These are phyloP conservation scores for Phaeomoniella chlamydospora DNA, from an alignment of 2,329 filamentous ascomycete species.

Conservation along the genomic window DNA sequence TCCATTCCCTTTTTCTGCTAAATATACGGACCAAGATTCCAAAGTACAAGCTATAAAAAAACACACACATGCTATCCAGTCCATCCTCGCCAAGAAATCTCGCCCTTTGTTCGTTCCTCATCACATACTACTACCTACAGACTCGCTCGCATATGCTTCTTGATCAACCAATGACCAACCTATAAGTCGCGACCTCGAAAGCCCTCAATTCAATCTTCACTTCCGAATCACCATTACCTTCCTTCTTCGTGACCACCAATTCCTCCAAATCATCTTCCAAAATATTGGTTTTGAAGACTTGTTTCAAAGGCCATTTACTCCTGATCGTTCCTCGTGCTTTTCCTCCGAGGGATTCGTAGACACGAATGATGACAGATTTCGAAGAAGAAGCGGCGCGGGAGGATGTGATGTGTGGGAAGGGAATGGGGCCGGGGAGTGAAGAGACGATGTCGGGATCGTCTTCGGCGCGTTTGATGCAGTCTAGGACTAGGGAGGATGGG, in stretches of 20 bases:
- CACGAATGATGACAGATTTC: conserved; percentile 64
- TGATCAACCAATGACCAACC: neutral
- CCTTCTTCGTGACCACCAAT: conserved; percentile 32
- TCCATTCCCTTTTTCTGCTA: too few relatives aligned
- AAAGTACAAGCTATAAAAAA: too few relatives aligned
- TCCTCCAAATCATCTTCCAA: conserved; percentile 75
- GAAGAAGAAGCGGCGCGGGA: conserved; percentile 46
- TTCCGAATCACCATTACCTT: conserved; percentile 26
- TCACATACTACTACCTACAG: too few relatives aligned
- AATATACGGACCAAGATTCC: too few relatives aligned
- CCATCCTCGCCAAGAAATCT: too few relatives aligned
- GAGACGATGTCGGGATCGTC: conserved; percentile 59
- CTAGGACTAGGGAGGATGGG: conserved; percentile 57
- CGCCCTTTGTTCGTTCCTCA: too few relatives aligned
- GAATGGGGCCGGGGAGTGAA: conserved; percentile 30
- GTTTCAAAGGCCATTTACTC: conserved; percentile 56
- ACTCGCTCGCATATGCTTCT: too few relatives aligned
- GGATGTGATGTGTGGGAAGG: neutral
- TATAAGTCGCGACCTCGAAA: conserved; percentile 74
- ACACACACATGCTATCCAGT: too few relatives aligned
- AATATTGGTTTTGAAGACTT: conserved; percentile 69
- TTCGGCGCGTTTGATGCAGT: conserved; percentile 86
- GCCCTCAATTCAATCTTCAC: conserved; percentile 50
- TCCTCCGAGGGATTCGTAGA: conserved; percentile 84
- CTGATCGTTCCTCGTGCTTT: conserved; percentile 56